phyloP scores from a whole-genome alignment of 495 filamentous ascomycete genomes.

The Tuber melanosporum region DNA sequence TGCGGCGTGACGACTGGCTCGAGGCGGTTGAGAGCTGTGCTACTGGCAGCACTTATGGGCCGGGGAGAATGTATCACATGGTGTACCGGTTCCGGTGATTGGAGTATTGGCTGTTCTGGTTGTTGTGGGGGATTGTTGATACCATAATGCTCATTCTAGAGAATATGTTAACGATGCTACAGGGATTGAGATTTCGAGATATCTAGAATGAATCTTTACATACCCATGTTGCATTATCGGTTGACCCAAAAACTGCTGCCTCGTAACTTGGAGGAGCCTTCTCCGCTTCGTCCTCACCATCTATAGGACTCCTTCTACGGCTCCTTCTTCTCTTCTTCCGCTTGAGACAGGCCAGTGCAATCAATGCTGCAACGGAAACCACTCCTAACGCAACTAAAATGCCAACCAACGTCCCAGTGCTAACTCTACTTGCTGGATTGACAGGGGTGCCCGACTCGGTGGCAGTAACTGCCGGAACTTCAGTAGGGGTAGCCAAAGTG shows the following conservation, averaged over 20 bases:
- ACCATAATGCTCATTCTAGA: neutral
- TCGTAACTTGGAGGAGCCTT: neutral
- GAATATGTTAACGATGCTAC: neutral
- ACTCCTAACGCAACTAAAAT: neutral
- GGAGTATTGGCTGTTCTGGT: neutral
- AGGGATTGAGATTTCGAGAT: neutral
- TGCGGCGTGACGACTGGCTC: neutral
- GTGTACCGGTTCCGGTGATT: neutral
- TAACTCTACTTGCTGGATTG: neutral
- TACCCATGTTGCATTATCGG: neutral
- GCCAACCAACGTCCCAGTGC: neutral
- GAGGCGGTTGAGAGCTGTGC: neutral
- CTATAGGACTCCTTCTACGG: neutral
- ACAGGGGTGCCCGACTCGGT: neutral
- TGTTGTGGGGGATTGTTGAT: neutral
- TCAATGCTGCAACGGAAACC: neutral
- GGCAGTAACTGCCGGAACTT: neutral
- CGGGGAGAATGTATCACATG: neutral
- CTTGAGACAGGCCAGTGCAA: neutral
- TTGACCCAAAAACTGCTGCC: slow-evolving; percentile 1
- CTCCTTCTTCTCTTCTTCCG: neutral
- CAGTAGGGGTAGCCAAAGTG: neutral
- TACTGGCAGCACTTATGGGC: neutral
- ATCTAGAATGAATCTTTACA: neutral
- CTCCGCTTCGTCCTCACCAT: neutral